A percentile compares a stretch with the other conserved stretches of the same genome.
These are phyloP conservation scores for Tricholoma furcatifolium DNA, from an alignment of 768 basidiomycete genomes.

Conservation along the genomic window DNA sequence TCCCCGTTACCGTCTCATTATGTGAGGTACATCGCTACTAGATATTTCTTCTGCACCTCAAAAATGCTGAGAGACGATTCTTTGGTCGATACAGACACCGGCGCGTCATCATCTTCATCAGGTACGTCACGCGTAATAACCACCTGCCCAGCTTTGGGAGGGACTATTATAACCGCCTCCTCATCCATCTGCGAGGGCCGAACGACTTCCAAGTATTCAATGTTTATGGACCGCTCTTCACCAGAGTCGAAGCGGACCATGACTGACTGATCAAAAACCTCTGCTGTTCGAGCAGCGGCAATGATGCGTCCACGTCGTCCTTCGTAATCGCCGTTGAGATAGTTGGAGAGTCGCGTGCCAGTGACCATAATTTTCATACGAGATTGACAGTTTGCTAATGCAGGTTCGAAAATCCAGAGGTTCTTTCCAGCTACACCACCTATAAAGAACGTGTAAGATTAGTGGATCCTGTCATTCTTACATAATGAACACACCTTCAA, in stretches of 20 bases:
- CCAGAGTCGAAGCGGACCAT: constrained; percentile 29
- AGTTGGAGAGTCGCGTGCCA: constrained; percentile 17
- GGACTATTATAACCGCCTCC: constrained; percentile 39
- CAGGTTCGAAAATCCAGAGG: constrained; percentile 22
- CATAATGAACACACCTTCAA: not conserved
- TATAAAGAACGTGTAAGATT: not conserved
- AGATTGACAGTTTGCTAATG: constrained; percentile 14
- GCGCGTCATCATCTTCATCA: constrained; percentile 18
- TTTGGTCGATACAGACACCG: constrained; percentile 37
- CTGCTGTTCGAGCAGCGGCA: constrained; percentile 23
- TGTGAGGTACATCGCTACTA: constrained; percentile 31
- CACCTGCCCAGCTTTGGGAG: constrained; percentile 22
- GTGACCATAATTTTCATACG: constrained; percentile 16
- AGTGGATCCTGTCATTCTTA: not conserved
- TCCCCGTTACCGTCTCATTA: not conserved
- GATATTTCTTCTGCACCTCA: constrained; percentile 31
- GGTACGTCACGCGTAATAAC: constrained; percentile 43
- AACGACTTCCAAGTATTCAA: constrained; percentile 40
- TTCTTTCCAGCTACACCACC: constrained; percentile 4
- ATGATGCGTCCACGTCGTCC: constrained; percentile 24
- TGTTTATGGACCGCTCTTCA: constrained; percentile 34
- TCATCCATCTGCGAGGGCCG: constrained; percentile 39
- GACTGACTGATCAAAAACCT: constrained; percentile 22
- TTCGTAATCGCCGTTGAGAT: constrained; percentile 30
- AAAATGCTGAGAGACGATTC: constrained; percentile 32